Evolutionary conservation across 495 filamentous ascomycete species (phyloP).

Genomic region (Parachaetomium inaequale): DNA sequence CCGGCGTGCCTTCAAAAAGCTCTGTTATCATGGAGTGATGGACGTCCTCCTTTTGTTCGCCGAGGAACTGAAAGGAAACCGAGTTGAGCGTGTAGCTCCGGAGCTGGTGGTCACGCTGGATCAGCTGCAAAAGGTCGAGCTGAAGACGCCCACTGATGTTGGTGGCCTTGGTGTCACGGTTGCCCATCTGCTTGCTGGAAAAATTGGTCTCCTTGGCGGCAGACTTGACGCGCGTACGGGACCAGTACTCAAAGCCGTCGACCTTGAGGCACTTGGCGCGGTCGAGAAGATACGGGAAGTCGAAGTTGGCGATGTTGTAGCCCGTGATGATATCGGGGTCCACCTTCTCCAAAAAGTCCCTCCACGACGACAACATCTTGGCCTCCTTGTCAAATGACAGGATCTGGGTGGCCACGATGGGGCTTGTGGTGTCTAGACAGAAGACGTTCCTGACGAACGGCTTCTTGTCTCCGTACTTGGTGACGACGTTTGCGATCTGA

Average conservation of each 20-base stretch:
- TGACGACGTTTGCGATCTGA: slow-evolving; percentile 98
- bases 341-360: slow-evolving; percentile 81
- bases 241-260: slow-evolving; percentile 75
- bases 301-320: slow-evolving; percentile 99
- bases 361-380: slow-evolving; percentile 85
- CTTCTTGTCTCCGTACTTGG: slow-evolving; percentile 90
- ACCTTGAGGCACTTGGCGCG: slow-evolving; percentile 81
- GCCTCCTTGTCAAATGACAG: slow-evolving; percentile 75
- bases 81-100: slow-evolving; percentile 97
- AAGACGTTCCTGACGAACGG: slow-evolving; percentile 97
- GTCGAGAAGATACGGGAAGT: slow-evolving; percentile 94
- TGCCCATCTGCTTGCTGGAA: slow-evolving; percentile 98
- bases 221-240: slow-evolving; percentile 61
- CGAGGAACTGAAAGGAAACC: slow-evolving; percentile 92
- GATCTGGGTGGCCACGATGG: slow-evolving; percentile 93
- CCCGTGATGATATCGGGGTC: slow-evolving; percentile 98
- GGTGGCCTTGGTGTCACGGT: slow-evolving; percentile 85
- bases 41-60: slow-evolving; percentile 98
- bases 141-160: slow-evolving; percentile 94
- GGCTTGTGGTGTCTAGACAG: slow-evolving; percentile 80
- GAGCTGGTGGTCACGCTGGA: slow-evolving; percentile 91
- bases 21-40: slow-evolving; percentile 99
- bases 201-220: slow-evolving; percentile 74
- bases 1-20: slow-evolving; percentile 88
- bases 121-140: slow-evolving; percentile 84